Conservation (phyloP, 164 flowering plant genomes). For the Dillenia suffruticosa region DNA sequence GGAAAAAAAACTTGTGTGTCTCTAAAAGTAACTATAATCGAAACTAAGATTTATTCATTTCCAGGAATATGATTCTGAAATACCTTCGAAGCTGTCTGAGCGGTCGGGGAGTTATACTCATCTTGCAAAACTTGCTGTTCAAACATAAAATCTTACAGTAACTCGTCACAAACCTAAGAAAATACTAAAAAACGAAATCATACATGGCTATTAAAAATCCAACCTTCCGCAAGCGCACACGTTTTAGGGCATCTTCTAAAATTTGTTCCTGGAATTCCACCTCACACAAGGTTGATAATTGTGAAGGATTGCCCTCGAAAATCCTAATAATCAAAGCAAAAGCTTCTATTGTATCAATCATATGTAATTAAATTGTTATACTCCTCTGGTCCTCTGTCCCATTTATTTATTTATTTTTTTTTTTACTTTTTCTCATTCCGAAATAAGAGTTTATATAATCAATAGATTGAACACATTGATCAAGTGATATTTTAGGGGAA, state of each 20-base stretch:
- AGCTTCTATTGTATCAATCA: not conserved
- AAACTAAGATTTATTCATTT: conserved; percentile 14
- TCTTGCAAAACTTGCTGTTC: conserved; percentile 26
- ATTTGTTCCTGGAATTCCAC: conserved; percentile 34
- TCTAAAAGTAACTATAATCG: too few relatives aligned
- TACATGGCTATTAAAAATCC: not conserved
- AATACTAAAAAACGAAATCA: too few relatives aligned
- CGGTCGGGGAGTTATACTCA: conserved; percentile 3
- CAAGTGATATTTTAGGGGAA: too few relatives aligned
- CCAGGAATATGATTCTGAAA: not conserved
- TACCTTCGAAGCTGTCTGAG: conserved; percentile 10
- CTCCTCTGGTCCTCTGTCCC: too few relatives aligned
- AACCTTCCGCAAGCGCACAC: conserved; percentile 30
- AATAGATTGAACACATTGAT: too few relatives aligned
- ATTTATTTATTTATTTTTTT: too few relatives aligned
- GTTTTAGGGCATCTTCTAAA: conserved; percentile 33
- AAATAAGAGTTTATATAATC: too few relatives aligned
- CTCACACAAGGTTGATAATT: conserved; percentile 31
- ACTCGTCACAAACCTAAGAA: not conserved
- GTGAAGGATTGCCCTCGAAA: conserved; percentile 36
- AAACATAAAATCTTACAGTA: not conserved
- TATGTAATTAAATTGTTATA: too few relatives aligned
- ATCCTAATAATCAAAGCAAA: conserved; percentile 22
- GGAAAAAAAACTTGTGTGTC: too few relatives aligned
- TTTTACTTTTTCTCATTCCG: too few relatives aligned